Percentiles rank a stretch among this genome's conserved stretches.
These are phyloP conservation scores for Avena eriantha DNA, from an alignment of 176 grass and related monocot species.

Conservation along the genomic window DNA sequence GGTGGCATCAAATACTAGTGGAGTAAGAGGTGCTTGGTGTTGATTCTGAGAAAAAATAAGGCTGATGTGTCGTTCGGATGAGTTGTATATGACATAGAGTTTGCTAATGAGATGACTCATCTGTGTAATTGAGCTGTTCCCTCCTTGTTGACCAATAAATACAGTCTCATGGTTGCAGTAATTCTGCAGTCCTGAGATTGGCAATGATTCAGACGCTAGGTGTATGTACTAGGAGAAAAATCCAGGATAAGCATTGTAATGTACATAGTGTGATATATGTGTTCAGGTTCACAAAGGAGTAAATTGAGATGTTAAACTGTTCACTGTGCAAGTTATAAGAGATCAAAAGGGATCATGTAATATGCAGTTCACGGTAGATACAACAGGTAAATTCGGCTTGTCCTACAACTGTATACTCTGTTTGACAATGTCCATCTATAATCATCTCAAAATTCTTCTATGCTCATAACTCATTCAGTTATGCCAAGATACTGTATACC, in stretches of 20 bases:
- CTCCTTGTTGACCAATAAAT: conserved; percentile 1
- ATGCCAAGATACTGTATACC: neutral
- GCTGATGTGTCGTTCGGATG: conserved; percentile 11
- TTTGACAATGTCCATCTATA: neutral
- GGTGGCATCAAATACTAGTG: conserved; percentile 59
- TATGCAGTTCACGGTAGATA: neutral
- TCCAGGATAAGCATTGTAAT: conserved; percentile 1
- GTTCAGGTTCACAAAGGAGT: neutral
- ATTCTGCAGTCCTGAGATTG: neutral
- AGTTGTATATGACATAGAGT: conserved; percentile 63
- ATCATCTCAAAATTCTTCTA: neutral
- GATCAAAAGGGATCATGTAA: neutral
- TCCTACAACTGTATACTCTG: neutral
- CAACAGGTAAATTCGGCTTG: neutral
- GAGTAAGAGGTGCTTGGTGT: conserved; percentile 40
- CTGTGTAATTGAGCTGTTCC: neutral
- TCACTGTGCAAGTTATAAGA: neutral
- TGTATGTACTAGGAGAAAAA: neutral
- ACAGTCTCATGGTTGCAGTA: neutral
- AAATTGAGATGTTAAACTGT: neutral
- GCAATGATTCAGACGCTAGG: neutral
- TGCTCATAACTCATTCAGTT: neutral
- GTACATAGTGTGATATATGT: neutral
- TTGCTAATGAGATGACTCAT: conserved; percentile 42
- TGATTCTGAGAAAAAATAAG: conserved; percentile 28